Base-by-base conservation (phyloP, 306 rosid species). In the Prinsepia uniflora region DNA sequence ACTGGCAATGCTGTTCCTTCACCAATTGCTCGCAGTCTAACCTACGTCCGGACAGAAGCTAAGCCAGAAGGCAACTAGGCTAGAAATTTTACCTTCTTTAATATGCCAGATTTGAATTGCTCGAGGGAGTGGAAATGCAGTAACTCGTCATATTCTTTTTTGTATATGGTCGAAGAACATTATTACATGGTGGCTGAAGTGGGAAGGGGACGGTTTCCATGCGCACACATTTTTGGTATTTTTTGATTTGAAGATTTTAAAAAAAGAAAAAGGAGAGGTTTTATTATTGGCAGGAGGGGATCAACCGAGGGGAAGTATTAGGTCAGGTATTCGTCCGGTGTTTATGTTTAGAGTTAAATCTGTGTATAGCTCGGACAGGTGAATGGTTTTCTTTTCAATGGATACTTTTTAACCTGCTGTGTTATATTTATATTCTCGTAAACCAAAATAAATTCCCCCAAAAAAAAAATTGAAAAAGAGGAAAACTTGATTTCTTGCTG, bases 31-130 rank as follows among this genome's bases (percentile, higher is more conserved):
- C 96, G 97, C 3, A 85, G 96, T 66, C 89, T 90, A 76, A 94
- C 92, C 77, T 94, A 90, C 64, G 81, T 94, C 71, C 87, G 98
- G 86, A 78, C 96, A 55, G 96, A 82, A 73, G 49, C 95, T n/a
- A 94, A 94, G 83, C 89, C 90, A 22, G 90, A 76, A 12, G 86
- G 90, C 70, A 86, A 75, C 18, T 81, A 86, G 76, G 70, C 75
- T 67, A 43, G 49, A 45, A 65, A 56, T 41, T 56, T 10, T 41
- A 18, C 66, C 73, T 18, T 60, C 18, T 65, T 50, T n/a, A 39
- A 54, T 44, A 64, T 43, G 45, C 45, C 8, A 30, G 53, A 53
- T 44, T 12, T 73, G 50, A 53, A 19, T 56, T 50, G 65, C 45
- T 43, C 41, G 63, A 65, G 56, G 73, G 9, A 20, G 52, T 7